Evolutionary conservation across 2,329 filamentous ascomycete species (phyloP).

Genomic region (Paecilomyces dactylethromorphus): DNA sequence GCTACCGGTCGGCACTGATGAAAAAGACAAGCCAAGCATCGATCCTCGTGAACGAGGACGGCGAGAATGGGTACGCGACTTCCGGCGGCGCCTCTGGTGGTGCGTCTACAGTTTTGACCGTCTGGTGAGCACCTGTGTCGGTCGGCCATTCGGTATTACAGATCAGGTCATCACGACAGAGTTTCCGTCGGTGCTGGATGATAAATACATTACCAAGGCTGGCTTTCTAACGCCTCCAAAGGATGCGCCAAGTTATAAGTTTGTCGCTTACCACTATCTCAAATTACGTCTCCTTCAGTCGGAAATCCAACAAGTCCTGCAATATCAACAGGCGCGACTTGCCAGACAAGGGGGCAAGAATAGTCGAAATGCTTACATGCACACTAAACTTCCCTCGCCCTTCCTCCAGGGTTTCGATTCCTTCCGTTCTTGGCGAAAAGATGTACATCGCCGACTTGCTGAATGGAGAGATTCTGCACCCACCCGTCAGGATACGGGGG

Average conservation of each 20-base stretch:
- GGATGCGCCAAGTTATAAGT: conserved; percentile 75
- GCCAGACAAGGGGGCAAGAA: conserved; percentile 62
- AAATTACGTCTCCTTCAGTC: conserved; percentile 82
- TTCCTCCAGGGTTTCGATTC: conserved; percentile 79
- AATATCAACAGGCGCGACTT: conserved; percentile 81
- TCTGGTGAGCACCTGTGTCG: conserved; percentile 91
- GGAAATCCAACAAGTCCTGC: conserved; percentile 88
- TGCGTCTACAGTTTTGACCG: conserved; percentile 92
- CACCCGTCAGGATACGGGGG: conserved; percentile 69
- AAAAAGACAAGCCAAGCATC: conserved; percentile 29
- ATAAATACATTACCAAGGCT: conserved; percentile 74
- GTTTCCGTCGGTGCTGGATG: conserved; percentile 82
- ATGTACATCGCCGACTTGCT: conserved; percentile 75
- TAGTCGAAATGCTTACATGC: conserved; percentile 64
- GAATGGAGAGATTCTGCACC: conserved; percentile 85
- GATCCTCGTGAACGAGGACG: conserved; percentile 56
- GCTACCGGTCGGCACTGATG: conserved; percentile 9
- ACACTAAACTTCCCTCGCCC: conserved; percentile 71
- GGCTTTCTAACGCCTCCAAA: conserved; percentile 62
- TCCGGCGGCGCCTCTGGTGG: conserved; percentile 88
- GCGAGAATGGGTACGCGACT: conserved; percentile 77
- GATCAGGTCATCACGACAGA: conserved; percentile 95
- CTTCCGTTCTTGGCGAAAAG: conserved; percentile 79
- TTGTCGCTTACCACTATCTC: conserved; percentile 88
- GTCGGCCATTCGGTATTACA: conserved; percentile 87